Evolutionary conservation across 2,329 filamentous ascomycete genomes (phyloP), one percentile per base, ranked within the genome.

Genomic region (Diaporthe ilicicola): DNA sequence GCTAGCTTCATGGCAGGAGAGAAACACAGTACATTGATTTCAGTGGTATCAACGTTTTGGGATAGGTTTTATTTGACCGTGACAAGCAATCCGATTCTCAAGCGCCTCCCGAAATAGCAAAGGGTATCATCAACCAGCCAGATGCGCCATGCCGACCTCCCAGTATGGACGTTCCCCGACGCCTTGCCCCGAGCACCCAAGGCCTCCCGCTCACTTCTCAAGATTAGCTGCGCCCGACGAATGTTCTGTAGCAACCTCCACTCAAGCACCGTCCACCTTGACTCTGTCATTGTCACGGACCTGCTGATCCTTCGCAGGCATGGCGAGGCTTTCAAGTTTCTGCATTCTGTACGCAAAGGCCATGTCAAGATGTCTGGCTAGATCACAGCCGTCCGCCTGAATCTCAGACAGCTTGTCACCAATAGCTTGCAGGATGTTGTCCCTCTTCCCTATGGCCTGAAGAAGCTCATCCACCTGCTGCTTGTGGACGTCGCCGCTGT

Each of bases 341-440:
- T 73, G 72, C 12, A 73, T 64, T 5, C 76, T 72, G 2, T 73
- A 74, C 8, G 54, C 51, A 32, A 76, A 78, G 24, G 73, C 75
- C 17, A 22, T 71, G 19, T 74, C 69, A 29, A 78, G 71, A 37
- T 74, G 44, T 10, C 53, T 68, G 37, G 73, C 67, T 51, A 78
- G 68, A 19, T 70, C 73, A 17, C 64, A 50, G 68, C 73, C 46
- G 72, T 55, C 12, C 22, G n/a, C 55, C 56, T 71, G 69, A 17
- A 67, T 29, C 44, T 73, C 46, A 15, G 44, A 32, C 29, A 73
- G 69, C 34, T 65, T 71, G 32, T 55, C 56, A 10, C 74, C 73
- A 19, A 76, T 72, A 12, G 59, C 59, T 17, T 69, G 74, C 69
- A 76, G 74, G 55, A 70, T 74, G n/a, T 70, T 66, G 19, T 76